A percentile compares a stretch with the other conserved stretches of the same genome.
Conservation (phyloP, 306 rosid species). For the Lithocarpus polystachyus region DNA sequence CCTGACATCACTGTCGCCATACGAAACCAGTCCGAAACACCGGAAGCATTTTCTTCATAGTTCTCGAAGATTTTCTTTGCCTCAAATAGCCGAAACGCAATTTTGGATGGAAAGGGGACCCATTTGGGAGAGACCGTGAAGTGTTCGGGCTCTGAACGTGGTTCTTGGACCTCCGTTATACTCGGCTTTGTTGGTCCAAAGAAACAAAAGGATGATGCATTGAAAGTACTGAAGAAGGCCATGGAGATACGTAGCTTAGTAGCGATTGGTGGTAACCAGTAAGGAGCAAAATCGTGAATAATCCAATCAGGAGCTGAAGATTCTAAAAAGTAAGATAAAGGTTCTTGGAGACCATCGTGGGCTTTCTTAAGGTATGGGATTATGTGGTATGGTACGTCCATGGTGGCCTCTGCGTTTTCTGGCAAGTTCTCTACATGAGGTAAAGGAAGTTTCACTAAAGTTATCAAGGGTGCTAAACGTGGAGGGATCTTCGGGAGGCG, state of each 20-base stretch:
- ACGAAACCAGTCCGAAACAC: conserved; percentile 1
- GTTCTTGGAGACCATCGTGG: conserved; percentile 35
- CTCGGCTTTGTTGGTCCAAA: neutral
- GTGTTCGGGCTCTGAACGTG: neutral
- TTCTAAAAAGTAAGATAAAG: conserved; percentile 26
- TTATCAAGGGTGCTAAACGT: conserved; percentile 21
- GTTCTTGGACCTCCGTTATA: neutral
- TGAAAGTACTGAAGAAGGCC: conserved; percentile 39
- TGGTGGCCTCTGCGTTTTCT: conserved; percentile 41
- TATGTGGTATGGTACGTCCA: conserved; percentile 39
- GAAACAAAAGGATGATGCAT: neutral
- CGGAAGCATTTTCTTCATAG: neutral
- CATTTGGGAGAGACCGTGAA: conserved; percentile 23
- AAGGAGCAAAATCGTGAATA: conserved; percentile 42
- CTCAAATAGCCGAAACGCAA: conserved; percentile 10
- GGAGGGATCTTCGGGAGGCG: conserved; percentile 52
- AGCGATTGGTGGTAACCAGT: conserved; percentile 23
- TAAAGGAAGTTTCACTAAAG: conserved; percentile 41
- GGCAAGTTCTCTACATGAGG: conserved; percentile 36
- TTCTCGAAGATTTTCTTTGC: neutral
- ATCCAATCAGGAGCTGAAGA: conserved; percentile 48
- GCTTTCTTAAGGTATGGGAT: conserved; percentile 42
- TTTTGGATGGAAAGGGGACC: conserved; percentile 21
- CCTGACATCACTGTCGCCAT: neutral
- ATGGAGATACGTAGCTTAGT: neutral